A percentile compares a stretch with the other conserved stretches of the same genome.
These are phyloP conservation scores for Cucumis hystrix DNA, from an alignment of 306 rosid species.

Conservation along the genomic window DNA sequence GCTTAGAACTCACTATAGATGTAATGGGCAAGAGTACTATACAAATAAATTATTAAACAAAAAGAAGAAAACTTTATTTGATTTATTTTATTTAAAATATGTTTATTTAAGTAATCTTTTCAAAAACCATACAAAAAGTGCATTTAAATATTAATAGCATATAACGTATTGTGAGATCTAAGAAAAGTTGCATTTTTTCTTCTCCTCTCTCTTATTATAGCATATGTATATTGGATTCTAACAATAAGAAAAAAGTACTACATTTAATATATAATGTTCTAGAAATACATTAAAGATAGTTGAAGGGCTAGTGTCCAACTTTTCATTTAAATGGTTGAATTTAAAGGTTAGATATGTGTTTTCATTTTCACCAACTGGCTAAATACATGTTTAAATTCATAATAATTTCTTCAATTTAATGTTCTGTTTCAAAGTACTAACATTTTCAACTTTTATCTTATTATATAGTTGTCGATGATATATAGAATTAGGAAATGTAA, in stretches of 20 bases:
- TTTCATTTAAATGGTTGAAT: too few species aligned
- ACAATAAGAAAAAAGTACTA: neutral
- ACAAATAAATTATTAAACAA: neutral
- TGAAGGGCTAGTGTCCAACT: too few species aligned
- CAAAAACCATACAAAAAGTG: conserved; percentile 3
- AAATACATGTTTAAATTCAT: too few species aligned
- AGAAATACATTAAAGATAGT: too few species aligned
- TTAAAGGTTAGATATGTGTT: too few species aligned
- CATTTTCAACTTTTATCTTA: too few species aligned
- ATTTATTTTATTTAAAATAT: neutral
- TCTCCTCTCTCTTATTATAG: neutral
- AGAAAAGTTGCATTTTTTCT: neutral
- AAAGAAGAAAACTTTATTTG: neutral
- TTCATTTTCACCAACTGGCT: too few species aligned
- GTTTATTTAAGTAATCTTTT: neutral
- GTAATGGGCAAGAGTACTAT: neutral
- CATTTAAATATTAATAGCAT: conserved; percentile 1
- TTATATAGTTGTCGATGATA: too few species aligned
- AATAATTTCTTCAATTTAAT: too few species aligned
- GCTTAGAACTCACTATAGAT: conserved; percentile 10
- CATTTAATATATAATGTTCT: too few species aligned
- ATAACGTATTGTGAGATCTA: conserved; percentile 2
- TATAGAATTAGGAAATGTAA: too few species aligned
- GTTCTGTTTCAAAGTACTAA: too few species aligned
- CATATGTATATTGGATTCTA: neutral